Conservation (phyloP, 352 stramenopile genomes). For the Pythium aquatile region DNA sequence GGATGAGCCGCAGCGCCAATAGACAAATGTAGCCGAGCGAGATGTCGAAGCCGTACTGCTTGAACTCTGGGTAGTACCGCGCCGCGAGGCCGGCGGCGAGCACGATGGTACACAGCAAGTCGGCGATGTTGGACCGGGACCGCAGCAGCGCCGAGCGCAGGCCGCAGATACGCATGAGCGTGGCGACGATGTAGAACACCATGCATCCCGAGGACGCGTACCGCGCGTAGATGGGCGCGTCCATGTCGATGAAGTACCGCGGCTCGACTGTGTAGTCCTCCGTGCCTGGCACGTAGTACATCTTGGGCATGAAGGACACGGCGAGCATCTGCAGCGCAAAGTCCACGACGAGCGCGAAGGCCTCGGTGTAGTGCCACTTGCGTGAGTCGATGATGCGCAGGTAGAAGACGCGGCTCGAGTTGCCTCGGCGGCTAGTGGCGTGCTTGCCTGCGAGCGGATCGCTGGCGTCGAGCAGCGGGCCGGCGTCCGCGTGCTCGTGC, state of each 20-base stretch:
- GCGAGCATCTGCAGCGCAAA: constrained; percentile 83
- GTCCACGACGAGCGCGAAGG: constrained; percentile 81
- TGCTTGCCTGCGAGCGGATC: background rate
- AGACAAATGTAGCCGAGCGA: constrained; percentile 68
- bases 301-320: constrained; percentile 73
- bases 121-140: constrained; percentile 80
- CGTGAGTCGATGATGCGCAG: constrained; percentile 83
- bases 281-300: constrained; percentile 35
- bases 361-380: constrained; percentile 89
- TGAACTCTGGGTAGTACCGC: constrained; percentile 30
- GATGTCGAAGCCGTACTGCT: constrained; percentile 51
- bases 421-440: background rate
- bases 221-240: background rate
- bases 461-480: constrained; percentile 10
- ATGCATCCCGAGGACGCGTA: constrained; percentile 56
- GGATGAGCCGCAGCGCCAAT: constrained; percentile 70
- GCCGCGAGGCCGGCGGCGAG: background rate
- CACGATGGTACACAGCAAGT: constrained; percentile 45
- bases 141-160: constrained; percentile 73
- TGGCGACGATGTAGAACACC: constrained; percentile 82
- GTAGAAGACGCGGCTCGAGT: constrained; percentile 53
- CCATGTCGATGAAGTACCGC: constrained; percentile 43
- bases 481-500: background rate
- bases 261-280: constrained; percentile 66
- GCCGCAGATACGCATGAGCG: constrained; percentile 72